Conservation (phyloP, 768 basidiomycete genomes). For the Filobasidium floriforme region DNA sequence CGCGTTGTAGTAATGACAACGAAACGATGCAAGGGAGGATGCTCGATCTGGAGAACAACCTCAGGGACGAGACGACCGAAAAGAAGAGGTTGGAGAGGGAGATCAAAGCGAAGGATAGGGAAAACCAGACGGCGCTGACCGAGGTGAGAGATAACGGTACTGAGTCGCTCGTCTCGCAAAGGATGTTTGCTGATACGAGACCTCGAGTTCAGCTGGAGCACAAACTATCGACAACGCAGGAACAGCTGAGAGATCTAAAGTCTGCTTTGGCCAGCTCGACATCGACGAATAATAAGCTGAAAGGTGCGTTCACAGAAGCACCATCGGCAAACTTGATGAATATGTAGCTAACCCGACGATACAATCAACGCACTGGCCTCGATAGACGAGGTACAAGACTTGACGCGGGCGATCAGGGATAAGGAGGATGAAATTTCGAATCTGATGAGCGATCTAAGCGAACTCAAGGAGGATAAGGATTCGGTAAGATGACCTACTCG, state of each 20-base stretch:
- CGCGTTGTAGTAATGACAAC: not conserved
- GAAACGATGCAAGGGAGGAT: slow-evolving; percentile 2
- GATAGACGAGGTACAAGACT: not conserved
- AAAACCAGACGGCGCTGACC: not conserved
- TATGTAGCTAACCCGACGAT: no score
- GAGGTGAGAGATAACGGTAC: not conserved
- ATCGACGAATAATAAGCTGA: not conserved
- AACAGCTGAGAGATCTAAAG: not conserved
- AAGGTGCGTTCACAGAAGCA: not conserved
- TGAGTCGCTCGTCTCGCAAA: no score
- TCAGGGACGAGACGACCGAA: slow-evolving; percentile 3
- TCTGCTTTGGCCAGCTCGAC: not conserved
- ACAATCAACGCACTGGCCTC: not conserved
- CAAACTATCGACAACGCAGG: not conserved
- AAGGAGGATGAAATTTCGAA: not conserved
- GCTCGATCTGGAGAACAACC: not conserved
- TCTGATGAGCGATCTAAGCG: not conserved
- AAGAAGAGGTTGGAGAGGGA: slow-evolving; percentile 4
- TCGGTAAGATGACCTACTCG: not conserved
- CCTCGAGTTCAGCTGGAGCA: not conserved
- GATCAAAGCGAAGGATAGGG: not conserved
- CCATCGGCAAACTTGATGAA: no score
- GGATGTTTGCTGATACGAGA: not conserved
- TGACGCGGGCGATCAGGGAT: not conserved
- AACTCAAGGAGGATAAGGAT: slow-evolving; percentile 6